Evolutionary conservation across 2,329 filamentous ascomycete genomes (phyloP).

Genomic region (Bipolaris zeicola): DNA sequence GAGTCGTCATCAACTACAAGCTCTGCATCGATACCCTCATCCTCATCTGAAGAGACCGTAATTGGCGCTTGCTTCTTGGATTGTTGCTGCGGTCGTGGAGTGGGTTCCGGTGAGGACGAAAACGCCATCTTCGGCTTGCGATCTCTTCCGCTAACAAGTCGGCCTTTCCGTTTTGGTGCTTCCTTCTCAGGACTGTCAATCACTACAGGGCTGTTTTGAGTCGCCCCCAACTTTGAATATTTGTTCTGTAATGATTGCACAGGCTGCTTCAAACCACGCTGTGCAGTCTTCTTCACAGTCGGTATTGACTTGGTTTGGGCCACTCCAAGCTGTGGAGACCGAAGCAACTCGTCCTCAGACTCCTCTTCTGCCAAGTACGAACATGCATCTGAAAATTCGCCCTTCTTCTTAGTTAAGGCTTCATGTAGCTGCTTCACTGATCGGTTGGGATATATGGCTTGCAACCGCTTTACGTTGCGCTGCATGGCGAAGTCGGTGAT

Average conservation of each 20-base stretch:
- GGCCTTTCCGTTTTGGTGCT: conserved; percentile 40
- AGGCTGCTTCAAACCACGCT: conserved; percentile 61
- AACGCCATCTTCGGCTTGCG: conserved; percentile 46
- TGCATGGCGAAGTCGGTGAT: conserved; percentile 55
- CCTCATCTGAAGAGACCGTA: conserved; percentile 36
- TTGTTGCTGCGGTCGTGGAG: conserved; percentile 30
- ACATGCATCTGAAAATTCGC: conserved; percentile 61
- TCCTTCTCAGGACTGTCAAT: conserved; percentile 25
- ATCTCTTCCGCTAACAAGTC: conserved; percentile 55
- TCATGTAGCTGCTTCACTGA: conserved; percentile 56
- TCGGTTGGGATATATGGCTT: conserved; percentile 54
- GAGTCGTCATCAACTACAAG: conserved; percentile 51
- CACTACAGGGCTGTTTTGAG: conserved; percentile 20
- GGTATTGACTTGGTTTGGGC: conserved; percentile 19
- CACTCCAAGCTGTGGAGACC: conserved; percentile 34
- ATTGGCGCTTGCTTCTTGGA: conserved; percentile 17
- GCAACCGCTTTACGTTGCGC: conserved; percentile 60
- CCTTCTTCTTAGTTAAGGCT: conserved; percentile 57
- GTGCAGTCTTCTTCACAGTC: conserved; percentile 55
- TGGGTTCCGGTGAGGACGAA: conserved; percentile 27
- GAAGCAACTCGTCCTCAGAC: conserved; percentile 45
- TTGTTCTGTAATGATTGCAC: conserved; percentile 64
- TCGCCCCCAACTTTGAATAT: conserved; percentile 45
- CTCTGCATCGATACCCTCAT: conserved; percentile 44
- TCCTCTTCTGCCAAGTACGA: conserved; percentile 26